Evolutionary conservation across 2,329 filamentous ascomycete genomes (phyloP), one percentile per base, ranked within the genome.

Genomic region (Fusarium siculi): DNA sequence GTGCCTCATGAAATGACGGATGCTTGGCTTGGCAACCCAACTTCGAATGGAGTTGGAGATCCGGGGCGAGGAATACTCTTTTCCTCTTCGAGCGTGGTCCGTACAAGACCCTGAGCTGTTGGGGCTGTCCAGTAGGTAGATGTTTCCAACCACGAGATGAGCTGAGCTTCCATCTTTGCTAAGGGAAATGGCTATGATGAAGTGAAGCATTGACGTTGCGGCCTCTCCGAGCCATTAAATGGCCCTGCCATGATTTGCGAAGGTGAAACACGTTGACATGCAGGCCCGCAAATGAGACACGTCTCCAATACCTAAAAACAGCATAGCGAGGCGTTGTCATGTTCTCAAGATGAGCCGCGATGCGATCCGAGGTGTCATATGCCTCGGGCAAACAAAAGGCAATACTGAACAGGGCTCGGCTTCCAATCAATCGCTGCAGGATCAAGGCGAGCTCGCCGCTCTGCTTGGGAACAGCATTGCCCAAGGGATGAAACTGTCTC

Each of bases 261-360:
- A 73, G 42, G 52, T 75, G 76, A 78, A 78, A 78, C 76, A 52
- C 49, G 59, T 73, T 70, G 71, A 72, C 71, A 76, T 63, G 68
- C 66, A 32, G 64, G 42, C 42, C 63, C 68, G 72, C 67, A 73
- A 70, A 65, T 66, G 65, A 74, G 68, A 74, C 75, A 76, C 67
- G 63, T 72, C 55, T 66, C 54, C 56, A 63, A 63, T 39, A 60
- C 69, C 69, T 53, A 66, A 72, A 69, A 59, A 73, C 67, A 60
- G 58, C 60, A 66, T 57, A 66, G 56, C 19, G 32, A 58, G 55
- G 62, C 63, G 72, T 66, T 68, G 67, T 63, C 63, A 70, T 58
- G 54, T 63, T 58, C 66, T 57, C 53, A 60, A 69, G 66, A 76
- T 76, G 76, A 73, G 73, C 66, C 47, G 57, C 64, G 40, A 54